Conservation (phyloP, 257 asterid genomes). For the Anisodus acutangulus region DNA sequence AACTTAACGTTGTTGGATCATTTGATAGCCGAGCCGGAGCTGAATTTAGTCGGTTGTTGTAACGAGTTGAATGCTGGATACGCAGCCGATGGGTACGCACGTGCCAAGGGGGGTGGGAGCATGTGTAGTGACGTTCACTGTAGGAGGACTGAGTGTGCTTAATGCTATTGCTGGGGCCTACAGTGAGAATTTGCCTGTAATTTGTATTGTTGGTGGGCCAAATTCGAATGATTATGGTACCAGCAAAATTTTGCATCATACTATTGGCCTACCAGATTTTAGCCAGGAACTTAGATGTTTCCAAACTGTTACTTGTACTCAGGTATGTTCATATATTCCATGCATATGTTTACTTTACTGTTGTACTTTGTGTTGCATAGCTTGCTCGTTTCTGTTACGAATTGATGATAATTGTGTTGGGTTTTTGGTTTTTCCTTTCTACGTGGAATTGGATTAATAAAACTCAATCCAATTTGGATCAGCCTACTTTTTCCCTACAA, state of each 20-base stretch:
- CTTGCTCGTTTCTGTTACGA: neutral
- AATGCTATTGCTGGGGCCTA: conserved; percentile 88
- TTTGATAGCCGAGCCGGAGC: conserved; percentile 69
- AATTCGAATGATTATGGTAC: conserved; percentile 79
- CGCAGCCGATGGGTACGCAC: conserved; percentile 81
- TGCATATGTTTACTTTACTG: neutral
- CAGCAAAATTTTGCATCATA: conserved; percentile 41
- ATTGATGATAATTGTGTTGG: neutral
- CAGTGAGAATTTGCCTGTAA: conserved; percentile 78
- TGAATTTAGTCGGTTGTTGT: conserved; percentile 74
- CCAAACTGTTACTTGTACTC: conserved; percentile 69
- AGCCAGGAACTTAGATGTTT: conserved; percentile 72
- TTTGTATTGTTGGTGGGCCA: conserved; percentile 83
- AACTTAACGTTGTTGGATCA: conserved; percentile 66
- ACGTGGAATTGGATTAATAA: too few relatives aligned
- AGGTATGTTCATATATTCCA: conserved; percentile 43
- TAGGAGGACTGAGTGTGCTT: conserved; percentile 74
- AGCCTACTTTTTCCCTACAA: too few relatives aligned
- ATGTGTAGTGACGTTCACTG: conserved; percentile 81
- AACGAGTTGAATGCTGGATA: conserved; percentile 83
- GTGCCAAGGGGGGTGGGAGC: conserved; percentile 80
- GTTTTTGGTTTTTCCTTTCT: too few relatives aligned
- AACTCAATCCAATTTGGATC: too few relatives aligned
- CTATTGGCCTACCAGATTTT: conserved; percentile 81
- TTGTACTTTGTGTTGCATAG: neutral